Evolutionary conservation across 2,329 filamentous ascomycete species (phyloP), one percentile per base, ranked within the genome.

Genomic region (Leptographium lundbergii): DNA sequence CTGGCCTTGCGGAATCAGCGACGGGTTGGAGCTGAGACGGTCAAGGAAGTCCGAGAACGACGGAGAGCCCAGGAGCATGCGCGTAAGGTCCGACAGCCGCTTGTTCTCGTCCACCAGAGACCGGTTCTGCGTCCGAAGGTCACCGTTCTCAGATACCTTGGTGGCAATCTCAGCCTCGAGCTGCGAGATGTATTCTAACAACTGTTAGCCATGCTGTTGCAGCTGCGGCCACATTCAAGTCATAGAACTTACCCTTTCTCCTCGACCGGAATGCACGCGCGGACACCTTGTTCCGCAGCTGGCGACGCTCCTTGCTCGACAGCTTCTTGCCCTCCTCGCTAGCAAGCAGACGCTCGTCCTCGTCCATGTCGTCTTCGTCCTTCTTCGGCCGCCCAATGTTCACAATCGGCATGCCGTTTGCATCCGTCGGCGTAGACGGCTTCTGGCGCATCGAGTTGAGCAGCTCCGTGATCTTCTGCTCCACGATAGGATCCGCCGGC

Each of bases 281-380:
- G 50, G 94, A 99, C 5, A 99, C 94, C 76, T 99, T 99, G 81
- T 99, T 99, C 64, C 94, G 85, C n/a, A 99, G 81, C 73, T 97
- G 94, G 65, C 94, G 86, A 61, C 94, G 86, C 74, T 97, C 91
- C 76, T 97, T 97, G 78, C 90, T 95, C 74, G 86, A 94, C n/a
- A 99, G 81, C 78, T 96, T 96, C 85, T 99, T 99, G 67, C 92
- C 94, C 74, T 96, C 92, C 68, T 99, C 94, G 62, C 91, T 96
- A n/a, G 90, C 90, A 25, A 96, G 79, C 11, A 96, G 79, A 65
- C 89, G 82, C 78, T 97, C 94, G 67, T 97, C 94, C 72, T 96
- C 92, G 66, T 99, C 94, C 92, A 99, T 97, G 57, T 97, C 92
- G 62, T 96, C 91, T 67, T 97, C 91, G 52, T 96, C 91, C 79